Evolutionary conservation across 768 basidiomycete genomes (phyloP), one percentile per base, ranked within the genome.

Genomic region (Lactarius tabidus): DNA sequence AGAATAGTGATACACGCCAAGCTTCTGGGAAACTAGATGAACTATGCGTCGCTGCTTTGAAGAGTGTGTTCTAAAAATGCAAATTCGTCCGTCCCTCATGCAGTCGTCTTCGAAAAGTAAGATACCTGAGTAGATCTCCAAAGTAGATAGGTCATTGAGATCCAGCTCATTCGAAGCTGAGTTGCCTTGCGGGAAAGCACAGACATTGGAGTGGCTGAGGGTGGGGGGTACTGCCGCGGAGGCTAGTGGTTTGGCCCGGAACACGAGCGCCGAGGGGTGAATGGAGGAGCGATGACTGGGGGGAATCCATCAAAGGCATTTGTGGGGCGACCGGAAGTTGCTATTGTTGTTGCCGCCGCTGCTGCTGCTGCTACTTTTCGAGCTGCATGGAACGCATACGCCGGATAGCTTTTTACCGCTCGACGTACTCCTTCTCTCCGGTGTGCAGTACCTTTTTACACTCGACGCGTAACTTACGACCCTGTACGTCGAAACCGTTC

Each of bases 1-100:
- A 29, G 91, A 95, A 72, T 93, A 93, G 74, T 97, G 95, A 74
- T 90, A 95, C n/a, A 99, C 90, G 63, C 94, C 95, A 29, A 99
- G 82, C 77, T 94, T 98, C 78, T 97, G 93, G 23, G 97, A 96
- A 63, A 98, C 90, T 64, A 98, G 82, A 75, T 99, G 96, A 36
- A 99, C 96, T 17, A 94, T 89, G 69, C 95, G 81, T 66, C 96
- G 80, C 75, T 98, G 95, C 74, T 90, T 90, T 26, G 93, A 84
- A 36, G 84, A 80, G 23, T 98, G 83, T 18, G 88, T 86, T 62
- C 92, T 80, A n/a, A 95, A 76, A 98, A 98, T 6, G 95, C 95
- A 61, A 98, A 86, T 75, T 98, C 95, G 71, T 98, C n/a, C n/a
- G n/a, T n/a, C n/a, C n/a, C n/a, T n/a, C n/a, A n/a, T n/a, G n/a